A percentile compares a stretch with the other conserved stretches of the same genome.
Conservation (phyloP, 305 asterid genomes). For the Fraxinus albicans region DNA sequence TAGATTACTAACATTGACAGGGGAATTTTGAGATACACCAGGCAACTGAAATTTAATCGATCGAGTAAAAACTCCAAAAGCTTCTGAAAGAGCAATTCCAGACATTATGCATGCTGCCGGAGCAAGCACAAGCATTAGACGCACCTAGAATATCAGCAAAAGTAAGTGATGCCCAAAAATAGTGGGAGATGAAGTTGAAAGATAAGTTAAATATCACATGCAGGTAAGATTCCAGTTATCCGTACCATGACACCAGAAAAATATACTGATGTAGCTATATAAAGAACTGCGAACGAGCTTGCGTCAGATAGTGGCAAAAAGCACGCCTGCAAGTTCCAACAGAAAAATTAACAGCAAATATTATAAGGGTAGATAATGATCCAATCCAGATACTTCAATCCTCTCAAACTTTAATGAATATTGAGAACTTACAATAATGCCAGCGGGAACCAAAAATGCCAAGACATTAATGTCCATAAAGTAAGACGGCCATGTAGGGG, state of each 20-base stretch:
- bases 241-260: conserved; percentile 99
- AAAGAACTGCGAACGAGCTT: conserved; percentile 90
- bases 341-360: conserved; percentile 17
- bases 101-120: conserved; percentile 99
- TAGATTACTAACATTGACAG: conserved; percentile 52
- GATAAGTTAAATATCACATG: not conserved
- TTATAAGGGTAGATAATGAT: conserved; percentile 12
- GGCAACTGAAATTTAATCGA: conserved; percentile 73
- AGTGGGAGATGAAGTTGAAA: not conserved
- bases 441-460: conserved; percentile 99
- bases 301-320: conserved; percentile 95
- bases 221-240: conserved; percentile 13
- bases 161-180: conserved; percentile 15
- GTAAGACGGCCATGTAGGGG: conserved; percentile 99
- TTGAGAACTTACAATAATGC: conserved; percentile 76
- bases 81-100: conserved; percentile 97
- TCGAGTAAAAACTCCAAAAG: conserved; percentile 80
- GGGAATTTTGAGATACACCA: conserved; percentile 32
- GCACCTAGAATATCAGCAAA: conserved; percentile 62
- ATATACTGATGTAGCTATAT: conserved; percentile 92
- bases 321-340: conserved; percentile 72
- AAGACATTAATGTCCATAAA: conserved; percentile 95
- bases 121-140: conserved; percentile 98
- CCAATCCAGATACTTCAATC: not conserved
- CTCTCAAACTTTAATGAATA: conserved; percentile 11